Conservation (phyloP, 129 eudicot species). For the Flaveria ramosissima region DNA sequence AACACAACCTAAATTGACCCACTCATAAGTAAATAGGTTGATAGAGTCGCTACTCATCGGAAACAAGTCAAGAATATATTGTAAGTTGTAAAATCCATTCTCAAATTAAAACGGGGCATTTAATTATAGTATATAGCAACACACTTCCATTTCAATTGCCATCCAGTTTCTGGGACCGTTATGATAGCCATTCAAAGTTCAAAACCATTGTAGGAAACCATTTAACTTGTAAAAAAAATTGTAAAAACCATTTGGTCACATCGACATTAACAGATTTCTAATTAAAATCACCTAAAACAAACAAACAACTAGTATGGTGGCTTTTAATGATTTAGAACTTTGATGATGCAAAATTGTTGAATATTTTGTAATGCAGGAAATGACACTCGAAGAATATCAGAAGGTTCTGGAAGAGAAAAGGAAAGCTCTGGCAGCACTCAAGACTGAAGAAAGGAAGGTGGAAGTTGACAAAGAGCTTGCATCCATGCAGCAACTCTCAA, state of each 20-base stretch:
- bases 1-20: background rate
- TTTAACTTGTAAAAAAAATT: no score
- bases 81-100: no score
- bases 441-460: slow-evolving; percentile 90
- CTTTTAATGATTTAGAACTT: background rate
- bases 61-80: no score
- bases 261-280: background rate
- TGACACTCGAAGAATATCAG: slow-evolving; percentile 96
- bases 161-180: no score
- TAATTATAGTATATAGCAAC: no score
- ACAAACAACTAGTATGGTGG: background rate
- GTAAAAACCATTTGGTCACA: background rate
- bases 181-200: no score
- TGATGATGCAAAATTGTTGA: background rate
- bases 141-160: no score
- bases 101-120: no score
- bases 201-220: no score
- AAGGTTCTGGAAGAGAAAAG: slow-evolving; percentile 88
- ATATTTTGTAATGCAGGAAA: slow-evolving; percentile 50
- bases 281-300: background rate
- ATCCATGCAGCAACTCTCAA: slow-evolving; percentile 85
- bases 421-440: slow-evolving; percentile 66
- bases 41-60: no score
- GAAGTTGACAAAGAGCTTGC: slow-evolving; percentile 69
- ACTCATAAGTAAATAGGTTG: background rate